These are phyloP conservation scores for Cladosporium halotolerans DNA, from an alignment of 2,329 filamentous ascomycete species.

Conservation along the genomic window DNA sequence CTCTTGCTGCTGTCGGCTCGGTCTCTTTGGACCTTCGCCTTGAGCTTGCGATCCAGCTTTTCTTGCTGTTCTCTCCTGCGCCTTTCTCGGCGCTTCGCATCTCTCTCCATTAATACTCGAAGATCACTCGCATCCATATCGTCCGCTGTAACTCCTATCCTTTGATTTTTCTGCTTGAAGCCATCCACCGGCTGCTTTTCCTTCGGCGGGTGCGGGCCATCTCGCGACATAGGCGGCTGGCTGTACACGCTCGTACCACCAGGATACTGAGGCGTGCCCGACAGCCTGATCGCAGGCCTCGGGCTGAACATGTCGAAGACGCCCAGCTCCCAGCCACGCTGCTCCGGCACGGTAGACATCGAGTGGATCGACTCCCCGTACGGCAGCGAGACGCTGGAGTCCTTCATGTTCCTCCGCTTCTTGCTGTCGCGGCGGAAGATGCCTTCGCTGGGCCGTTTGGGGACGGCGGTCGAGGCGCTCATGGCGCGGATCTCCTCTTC, in stretches of 20 bases:
- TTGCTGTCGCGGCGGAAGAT: slow-evolving; percentile 61
- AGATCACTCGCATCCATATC: slow-evolving; percentile 78
- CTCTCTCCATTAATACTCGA: slow-evolving; percentile 83
- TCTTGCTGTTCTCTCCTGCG: slow-evolving; percentile 64
- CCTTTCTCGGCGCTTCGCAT: slow-evolving; percentile 70
- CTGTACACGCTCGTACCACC: slow-evolving; percentile 28
- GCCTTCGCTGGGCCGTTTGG: slow-evolving; percentile 42
- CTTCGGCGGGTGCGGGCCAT: slow-evolving; percentile 17
- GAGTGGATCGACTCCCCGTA: slow-evolving; percentile 69
- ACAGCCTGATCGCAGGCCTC: slow-evolving; percentile 73
- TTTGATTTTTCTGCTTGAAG: slow-evolving; percentile 34
- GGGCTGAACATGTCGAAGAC: slow-evolving; percentile 76
- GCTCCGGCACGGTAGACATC: slow-evolving; percentile 68
- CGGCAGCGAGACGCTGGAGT: slow-evolving; percentile 69
- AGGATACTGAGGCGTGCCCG: slow-evolving; percentile 56
- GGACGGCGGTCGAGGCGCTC: slow-evolving; percentile 60
- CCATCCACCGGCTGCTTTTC: slow-evolving; percentile 29
- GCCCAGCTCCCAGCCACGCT: slow-evolving; percentile 72
- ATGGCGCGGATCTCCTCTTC: slow-evolving; percentile 87
- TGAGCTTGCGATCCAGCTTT: slow-evolving; percentile 58
- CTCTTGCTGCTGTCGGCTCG: slow-evolving; percentile 30
- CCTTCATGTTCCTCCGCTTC: slow-evolving; percentile 52
- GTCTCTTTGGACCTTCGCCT: slow-evolving; percentile 58
- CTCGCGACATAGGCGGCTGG: slow-evolving; percentile 5
- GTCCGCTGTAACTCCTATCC: slow-evolving; percentile 67